A percentile compares a stretch with the other conserved stretches of the same genome.
These are phyloP conservation scores for Candida chauliodis DNA, from an alignment of 805 yeast genomes.

Conservation along the genomic window DNA sequence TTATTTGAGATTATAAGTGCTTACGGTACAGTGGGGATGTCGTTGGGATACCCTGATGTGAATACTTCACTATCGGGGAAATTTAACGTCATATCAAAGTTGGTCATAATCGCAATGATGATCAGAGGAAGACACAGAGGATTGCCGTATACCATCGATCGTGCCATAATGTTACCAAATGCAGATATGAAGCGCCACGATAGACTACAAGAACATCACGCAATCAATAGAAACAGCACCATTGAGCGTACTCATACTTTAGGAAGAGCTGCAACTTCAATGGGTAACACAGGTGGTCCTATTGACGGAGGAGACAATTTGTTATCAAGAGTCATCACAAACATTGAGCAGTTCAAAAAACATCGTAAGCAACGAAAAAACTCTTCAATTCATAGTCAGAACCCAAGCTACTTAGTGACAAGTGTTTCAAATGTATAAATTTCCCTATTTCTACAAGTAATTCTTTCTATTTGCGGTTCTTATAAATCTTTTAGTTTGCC, in stretches of 20 bases:
- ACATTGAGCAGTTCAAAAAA: conserved; percentile 6
- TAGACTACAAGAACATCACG: conserved; percentile 53
- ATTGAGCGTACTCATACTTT: conserved; percentile 19
- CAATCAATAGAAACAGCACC: conserved; percentile 28
- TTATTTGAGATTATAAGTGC: conserved; percentile 91
- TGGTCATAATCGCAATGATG: conserved; percentile 85
- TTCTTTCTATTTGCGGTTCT: conserved; percentile 96
- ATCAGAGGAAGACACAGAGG: conserved; percentile 97
- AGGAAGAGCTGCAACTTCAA: conserved; percentile 9
- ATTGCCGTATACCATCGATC: conserved; percentile 84
- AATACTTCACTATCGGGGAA: conserved; percentile 70
- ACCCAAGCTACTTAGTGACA: conserved; percentile 7
- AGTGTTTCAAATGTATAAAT: conserved; percentile 6
- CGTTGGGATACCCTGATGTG: conserved; percentile 73
- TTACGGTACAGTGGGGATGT: conserved; percentile 93
- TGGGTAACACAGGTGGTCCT: conserved; percentile 10
- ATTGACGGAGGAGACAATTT: conserved; percentile 12
- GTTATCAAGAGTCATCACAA: conserved; percentile 11
- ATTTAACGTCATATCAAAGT: conserved; percentile 70
- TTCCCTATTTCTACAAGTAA: conserved; percentile 45
- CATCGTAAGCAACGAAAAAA: background rate
- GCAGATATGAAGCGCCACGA: conserved; percentile 63
- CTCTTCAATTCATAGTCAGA: background rate
- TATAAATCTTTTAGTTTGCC: conserved; percentile 90
- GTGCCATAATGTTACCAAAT: conserved; percentile 86